A percentile compares a stretch with the other conserved stretches of the same genome.
These are phyloP conservation scores for Carpinus fangiana DNA, from an alignment of 306 rosid species.

Conservation along the genomic window DNA sequence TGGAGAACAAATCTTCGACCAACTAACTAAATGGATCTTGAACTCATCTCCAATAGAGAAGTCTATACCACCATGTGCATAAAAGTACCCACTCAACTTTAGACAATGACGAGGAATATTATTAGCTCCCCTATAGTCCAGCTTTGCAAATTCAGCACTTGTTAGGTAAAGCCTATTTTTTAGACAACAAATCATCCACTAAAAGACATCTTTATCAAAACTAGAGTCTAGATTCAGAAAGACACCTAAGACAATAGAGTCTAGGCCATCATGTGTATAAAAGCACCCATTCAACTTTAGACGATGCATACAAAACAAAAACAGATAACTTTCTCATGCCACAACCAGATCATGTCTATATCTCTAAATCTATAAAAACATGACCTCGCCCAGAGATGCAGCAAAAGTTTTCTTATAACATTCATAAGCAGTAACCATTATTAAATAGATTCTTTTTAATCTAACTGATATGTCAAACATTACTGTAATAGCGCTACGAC, in stretches of 20 bases:
- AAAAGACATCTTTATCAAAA: neutral
- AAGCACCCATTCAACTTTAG: neutral
- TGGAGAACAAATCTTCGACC: no score
- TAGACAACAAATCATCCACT: neutral
- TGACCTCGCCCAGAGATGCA: neutral
- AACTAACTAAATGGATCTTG: no score
- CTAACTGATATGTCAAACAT: neutral
- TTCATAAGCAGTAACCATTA: neutral
- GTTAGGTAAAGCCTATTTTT: neutral
- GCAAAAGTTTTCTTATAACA: neutral
- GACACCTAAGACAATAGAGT: neutral
- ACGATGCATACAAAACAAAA: neutral
- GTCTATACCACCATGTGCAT: no score
- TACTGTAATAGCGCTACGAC: neutral
- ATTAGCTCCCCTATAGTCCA: neutral
- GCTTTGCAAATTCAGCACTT: neutral
- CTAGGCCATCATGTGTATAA: neutral
- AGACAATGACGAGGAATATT: neutral
- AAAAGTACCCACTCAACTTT: no score
- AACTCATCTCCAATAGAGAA: no score
- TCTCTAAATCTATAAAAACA: neutral
- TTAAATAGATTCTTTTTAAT: neutral
- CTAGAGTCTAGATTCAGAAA: neutral
- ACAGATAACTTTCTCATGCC: neutral
- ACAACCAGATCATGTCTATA: neutral